Evolutionary conservation across 805 yeast genomes (phyloP).

Genomic region (Scheffersomyces amazonensis): DNA sequence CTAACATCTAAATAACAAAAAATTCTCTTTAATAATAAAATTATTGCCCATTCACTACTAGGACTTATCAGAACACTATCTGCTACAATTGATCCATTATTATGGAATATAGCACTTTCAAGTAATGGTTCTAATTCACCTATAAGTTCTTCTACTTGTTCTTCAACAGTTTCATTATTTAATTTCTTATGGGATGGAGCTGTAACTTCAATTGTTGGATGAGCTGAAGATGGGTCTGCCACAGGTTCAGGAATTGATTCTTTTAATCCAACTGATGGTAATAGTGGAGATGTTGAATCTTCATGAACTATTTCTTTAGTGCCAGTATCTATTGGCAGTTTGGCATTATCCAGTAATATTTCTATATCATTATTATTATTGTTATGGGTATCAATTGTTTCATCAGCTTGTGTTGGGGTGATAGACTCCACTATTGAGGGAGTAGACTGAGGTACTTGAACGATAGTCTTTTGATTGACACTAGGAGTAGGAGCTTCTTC

Average conservation of each 20-base stretch:
- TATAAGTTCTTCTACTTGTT: neutral
- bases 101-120: neutral
- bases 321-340: neutral
- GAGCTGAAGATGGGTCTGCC: neutral
- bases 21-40: neutral
- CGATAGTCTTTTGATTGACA: neutral
- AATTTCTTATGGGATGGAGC: neutral
- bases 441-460: neutral
- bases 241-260: neutral
- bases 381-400: neutral
- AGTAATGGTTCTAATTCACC: neutral
- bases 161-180: neutral
- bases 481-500: neutral
- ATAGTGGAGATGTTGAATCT: neutral
- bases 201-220: neutral
- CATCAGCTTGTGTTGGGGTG: neutral
- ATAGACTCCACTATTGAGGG: neutral
- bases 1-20: conserved; percentile 4
- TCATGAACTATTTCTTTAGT: neutral
- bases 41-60: neutral
- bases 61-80: neutral
- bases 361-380: neutral
- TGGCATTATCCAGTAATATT: neutral
- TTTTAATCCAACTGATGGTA: neutral
- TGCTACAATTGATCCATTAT: neutral